These are phyloP conservation scores for Mycena pura DNA, from an alignment of 768 basidiomycete genomes.

Conservation along the genomic window DNA sequence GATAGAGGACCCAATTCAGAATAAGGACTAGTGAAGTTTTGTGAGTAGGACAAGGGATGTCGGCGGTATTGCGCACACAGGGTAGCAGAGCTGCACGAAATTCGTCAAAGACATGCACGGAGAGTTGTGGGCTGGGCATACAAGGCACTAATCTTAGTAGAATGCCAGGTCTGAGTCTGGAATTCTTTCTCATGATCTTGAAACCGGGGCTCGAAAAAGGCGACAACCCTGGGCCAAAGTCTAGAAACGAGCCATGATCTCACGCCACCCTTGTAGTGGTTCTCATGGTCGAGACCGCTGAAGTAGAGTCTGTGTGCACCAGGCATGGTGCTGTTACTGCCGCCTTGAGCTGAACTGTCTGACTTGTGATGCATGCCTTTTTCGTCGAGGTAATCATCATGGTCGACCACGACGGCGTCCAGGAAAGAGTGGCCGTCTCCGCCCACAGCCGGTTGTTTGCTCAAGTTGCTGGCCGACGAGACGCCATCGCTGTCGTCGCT, in stretches of 20 bases:
- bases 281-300: background rate
- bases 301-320: background rate
- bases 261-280: conserved; percentile 24
- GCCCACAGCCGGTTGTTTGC: conserved; percentile 1
- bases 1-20: conserved; percentile 41
- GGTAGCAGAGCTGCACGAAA: conserved; percentile 13
- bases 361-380: conserved; percentile 10
- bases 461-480: conserved; percentile 20
- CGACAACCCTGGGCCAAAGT: conserved; percentile 21
- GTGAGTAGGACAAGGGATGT: background rate
- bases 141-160: conserved; percentile 28
- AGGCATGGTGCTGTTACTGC: conserved; percentile 20
- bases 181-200: conserved; percentile 28
- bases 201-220: conserved; percentile 27
- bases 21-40: conserved; percentile 23
- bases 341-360: conserved; percentile 25
- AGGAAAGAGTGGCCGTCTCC: conserved; percentile 27
- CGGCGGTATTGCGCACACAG: conserved; percentile 23
- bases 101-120: background rate
- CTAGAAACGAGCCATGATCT: conserved; percentile 23
- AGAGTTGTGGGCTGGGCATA: background rate
- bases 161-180: conserved; percentile 32
- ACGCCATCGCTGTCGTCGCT: conserved; percentile 26
- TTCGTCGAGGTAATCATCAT: conserved; percentile 18
- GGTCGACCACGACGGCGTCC: conserved; percentile 32